phyloP scores from a whole-genome alignment of 2,329 filamentous ascomycete genomes.

The Xylaria arbuscula region DNA sequence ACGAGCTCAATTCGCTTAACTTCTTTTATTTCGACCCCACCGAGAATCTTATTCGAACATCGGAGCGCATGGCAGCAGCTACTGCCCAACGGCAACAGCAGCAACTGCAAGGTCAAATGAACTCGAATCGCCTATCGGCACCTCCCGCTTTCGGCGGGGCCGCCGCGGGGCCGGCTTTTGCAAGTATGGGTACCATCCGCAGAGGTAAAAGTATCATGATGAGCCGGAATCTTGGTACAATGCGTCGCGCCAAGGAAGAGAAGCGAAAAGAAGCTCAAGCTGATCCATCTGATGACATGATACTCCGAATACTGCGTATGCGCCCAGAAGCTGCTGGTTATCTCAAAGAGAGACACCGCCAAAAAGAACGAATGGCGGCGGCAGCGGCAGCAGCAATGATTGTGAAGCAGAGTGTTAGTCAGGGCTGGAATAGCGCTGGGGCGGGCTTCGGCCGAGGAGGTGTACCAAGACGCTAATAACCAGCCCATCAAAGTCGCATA shows the following conservation, averaged over 20 bases:
- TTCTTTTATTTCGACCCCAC: slow-evolving; percentile 99
- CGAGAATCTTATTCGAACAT: slow-evolving; percentile 91
- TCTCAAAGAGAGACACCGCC: slow-evolving; percentile 87
- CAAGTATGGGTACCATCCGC: slow-evolving; percentile 75
- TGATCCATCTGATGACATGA: slow-evolving; percentile 98
- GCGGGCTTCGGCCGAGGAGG: slow-evolving; percentile 54
- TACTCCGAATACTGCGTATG: slow-evolving; percentile 93
- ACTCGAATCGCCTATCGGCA: slow-evolving; percentile 74
- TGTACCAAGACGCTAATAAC: slow-evolving; percentile 60
- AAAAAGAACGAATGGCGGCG: slow-evolving; percentile 92
- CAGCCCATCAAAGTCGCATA: slow-evolving; percentile 28
- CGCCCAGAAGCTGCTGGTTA: slow-evolving; percentile 88
- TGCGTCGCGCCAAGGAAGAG: slow-evolving; percentile 95
- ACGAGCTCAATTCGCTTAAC: slow-evolving; percentile 94
- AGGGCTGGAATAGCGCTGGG: slow-evolving; percentile 62
- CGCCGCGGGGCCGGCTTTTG: slow-evolving; percentile 62
- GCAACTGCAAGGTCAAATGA: slow-evolving; percentile 66
- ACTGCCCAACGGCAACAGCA: slow-evolving; percentile 80
- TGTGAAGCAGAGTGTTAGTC: slow-evolving; percentile 85
- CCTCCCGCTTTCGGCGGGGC: slow-evolving; percentile 59
- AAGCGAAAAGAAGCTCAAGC: slow-evolving; percentile 95
- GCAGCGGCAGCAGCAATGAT: slow-evolving; percentile 93
- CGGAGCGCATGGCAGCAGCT: slow-evolving; percentile 92
- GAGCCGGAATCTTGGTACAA: slow-evolving; percentile 92
- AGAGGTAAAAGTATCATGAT: slow-evolving; percentile 88